These are phyloP conservation scores for Aspergillus costaricaensis DNA, from an alignment of 2,329 filamentous ascomycete species.

Conservation along the genomic window DNA sequence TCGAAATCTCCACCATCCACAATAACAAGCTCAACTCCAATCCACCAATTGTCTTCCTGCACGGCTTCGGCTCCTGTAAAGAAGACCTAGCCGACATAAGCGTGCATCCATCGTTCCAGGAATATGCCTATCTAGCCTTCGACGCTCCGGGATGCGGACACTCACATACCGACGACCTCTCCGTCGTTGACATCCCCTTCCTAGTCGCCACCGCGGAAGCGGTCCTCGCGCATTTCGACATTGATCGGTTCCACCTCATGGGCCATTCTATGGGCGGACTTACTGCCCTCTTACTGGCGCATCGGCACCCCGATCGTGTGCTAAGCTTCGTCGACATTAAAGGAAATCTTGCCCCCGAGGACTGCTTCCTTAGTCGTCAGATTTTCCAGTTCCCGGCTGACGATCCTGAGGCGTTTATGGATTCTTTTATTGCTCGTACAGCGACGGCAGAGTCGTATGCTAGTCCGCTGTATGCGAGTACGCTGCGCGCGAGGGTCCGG, in stretches of 20 bases:
- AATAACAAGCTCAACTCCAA: constrained; percentile 12
- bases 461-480: constrained; percentile 25
- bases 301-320: constrained; percentile 13
- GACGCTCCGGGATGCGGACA: constrained; percentile 30
- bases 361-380: constrained; percentile 30
- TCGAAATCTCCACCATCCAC: constrained; percentile 25
- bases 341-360: constrained; percentile 28
- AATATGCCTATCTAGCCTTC: constrained; percentile 24
- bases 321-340: constrained; percentile 30
- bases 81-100: constrained; percentile 26
- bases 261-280: constrained; percentile 32
- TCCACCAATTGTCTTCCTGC: constrained; percentile 26
- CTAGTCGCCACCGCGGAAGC: constrained; percentile 26
- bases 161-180: constrained; percentile 20
- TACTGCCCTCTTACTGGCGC: constrained; percentile 25
- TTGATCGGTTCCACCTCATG: constrained; percentile 25
- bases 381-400: constrained; percentile 23
- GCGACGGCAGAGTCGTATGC: constrained; percentile 13
- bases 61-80: constrained; percentile 32
- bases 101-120: constrained; percentile 17
- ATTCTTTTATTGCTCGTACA: constrained; percentile 22
- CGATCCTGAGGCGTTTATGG: constrained; percentile 20
- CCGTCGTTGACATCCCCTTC: constrained; percentile 26
- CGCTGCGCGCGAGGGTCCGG: constrained; percentile 19
- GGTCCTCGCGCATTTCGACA: constrained; percentile 21